Percentiles rank a stretch among this genome's conserved stretches.
phyloP scores from a whole-genome alignment of 106 monocot genomes.

The Posidonia australis region DNA sequence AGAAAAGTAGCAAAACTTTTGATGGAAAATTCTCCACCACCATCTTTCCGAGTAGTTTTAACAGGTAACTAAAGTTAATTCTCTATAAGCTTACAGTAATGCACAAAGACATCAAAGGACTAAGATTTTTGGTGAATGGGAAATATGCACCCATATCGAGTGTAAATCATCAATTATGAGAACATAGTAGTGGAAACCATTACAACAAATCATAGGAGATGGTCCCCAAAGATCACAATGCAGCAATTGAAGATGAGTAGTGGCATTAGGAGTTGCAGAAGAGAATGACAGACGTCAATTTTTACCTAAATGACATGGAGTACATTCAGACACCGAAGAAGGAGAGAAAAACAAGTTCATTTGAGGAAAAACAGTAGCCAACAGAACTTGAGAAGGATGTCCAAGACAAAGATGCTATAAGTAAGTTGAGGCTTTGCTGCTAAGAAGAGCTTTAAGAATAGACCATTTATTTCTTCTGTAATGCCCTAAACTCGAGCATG shows the following conservation, averaged over 20 bases:
- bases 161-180: slow-evolving; percentile 4
- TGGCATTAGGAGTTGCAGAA: background rate
- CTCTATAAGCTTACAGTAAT: background rate
- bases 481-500: too few species aligned
- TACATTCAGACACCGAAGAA: background rate
- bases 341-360: background rate
- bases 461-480: too few species aligned
- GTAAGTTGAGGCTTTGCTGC: too few species aligned
- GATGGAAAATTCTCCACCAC: background rate
- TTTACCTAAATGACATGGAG: background rate
- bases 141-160: slow-evolving; percentile 1
- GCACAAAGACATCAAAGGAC: background rate
- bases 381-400: background rate
- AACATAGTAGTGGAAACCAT: too few species aligned
- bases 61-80: background rate
- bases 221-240: background rate
- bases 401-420: background rate
- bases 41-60: background rate
- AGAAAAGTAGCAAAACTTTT: background rate
- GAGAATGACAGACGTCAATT: background rate
- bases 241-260: background rate
- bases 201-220: too few species aligned
- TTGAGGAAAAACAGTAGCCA: background rate
- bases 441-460: background rate
- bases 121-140: background rate